Conservation (phyloP, 1,284 basidiomycete species). For the Taiwanofungus camphoratus region DNA sequence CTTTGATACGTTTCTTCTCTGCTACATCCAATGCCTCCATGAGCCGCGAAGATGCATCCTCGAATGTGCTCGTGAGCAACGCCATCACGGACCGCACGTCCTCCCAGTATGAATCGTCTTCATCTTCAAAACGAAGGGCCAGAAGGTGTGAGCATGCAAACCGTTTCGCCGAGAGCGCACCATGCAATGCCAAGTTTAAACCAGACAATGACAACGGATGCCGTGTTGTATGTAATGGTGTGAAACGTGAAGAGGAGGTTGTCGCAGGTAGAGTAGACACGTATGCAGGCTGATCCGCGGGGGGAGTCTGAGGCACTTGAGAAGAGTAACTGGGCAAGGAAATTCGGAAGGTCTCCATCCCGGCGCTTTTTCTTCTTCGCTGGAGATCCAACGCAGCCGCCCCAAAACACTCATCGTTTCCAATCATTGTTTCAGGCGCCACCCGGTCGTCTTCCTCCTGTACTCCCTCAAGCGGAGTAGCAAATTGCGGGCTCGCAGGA, state of each 20-base stretch:
- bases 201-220: constrained; percentile 63
- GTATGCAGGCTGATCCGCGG: constrained; percentile 7
- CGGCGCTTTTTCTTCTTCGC: constrained; percentile 45
- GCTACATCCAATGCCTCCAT: constrained; percentile 54
- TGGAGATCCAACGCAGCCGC: constrained; percentile 53
- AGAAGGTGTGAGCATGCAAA: constrained; percentile 73
- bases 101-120: constrained; percentile 71
- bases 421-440: constrained; percentile 6
- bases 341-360: constrained; percentile 40
- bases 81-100: constrained; percentile 69
- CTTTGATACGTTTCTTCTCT: constrained; percentile 42
- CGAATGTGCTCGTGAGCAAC: constrained; percentile 57
- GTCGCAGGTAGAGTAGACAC: constrained; percentile 16
- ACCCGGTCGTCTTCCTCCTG: constrained; percentile 28
- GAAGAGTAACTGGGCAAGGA: constrained; percentile 20
- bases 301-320: constrained; percentile 12
- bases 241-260: constrained; percentile 39
- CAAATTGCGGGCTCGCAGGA: constrained; percentile 39
- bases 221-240: constrained; percentile 50
- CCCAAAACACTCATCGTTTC: constrained; percentile 43
- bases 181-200: constrained; percentile 52
- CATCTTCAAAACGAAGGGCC: constrained; percentile 58
- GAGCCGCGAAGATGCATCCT: constrained; percentile 56
- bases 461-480: constrained; percentile 31
- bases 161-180: constrained; percentile 60